phyloP scores from a whole-genome alignment of 2,329 filamentous ascomycete species.

The Ophiostoma ips region DNA sequence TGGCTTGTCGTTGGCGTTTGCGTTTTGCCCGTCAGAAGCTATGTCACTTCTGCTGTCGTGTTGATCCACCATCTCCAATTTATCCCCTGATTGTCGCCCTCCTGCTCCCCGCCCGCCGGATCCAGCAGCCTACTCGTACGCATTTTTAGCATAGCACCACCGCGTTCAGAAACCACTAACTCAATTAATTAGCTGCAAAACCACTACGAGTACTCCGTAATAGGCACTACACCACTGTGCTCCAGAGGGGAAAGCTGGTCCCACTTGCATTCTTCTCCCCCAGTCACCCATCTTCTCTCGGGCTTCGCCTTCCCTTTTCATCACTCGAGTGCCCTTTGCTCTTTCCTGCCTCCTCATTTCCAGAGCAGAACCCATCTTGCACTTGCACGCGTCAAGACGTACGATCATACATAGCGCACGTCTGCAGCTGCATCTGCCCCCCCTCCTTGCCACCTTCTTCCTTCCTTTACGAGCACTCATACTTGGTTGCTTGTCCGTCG shows the following conservation, averaged over 20 bases:
- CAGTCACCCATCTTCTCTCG: neutral
- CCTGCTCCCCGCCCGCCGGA: slow-evolving; percentile 3
- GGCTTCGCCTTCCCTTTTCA: neutral
- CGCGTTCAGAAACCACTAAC: neutral
- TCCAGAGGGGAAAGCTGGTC: too few species aligned
- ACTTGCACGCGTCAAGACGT: neutral
- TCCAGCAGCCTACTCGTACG: too few species aligned
- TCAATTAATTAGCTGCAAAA: neutral
- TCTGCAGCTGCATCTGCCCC: neutral
- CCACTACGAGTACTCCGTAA: too few species aligned
- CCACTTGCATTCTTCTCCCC: neutral
- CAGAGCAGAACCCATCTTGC: neutral
- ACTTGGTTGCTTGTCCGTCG: neutral
- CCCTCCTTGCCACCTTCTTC: neutral
- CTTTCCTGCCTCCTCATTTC: neutral
- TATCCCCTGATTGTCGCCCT: slow-evolving; percentile 6
- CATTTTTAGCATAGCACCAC: too few species aligned
- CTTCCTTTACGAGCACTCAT: neutral
- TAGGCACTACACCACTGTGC: too few species aligned
- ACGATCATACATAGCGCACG: neutral
- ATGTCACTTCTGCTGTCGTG: too few species aligned
- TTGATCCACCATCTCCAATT: neutral
- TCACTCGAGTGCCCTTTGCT: neutral
- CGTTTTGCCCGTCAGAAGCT: too few species aligned
- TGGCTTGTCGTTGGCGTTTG: too few species aligned